Conservation (phyloP, 768 basidiomycete species). For the Ramaria rubella region DNA sequence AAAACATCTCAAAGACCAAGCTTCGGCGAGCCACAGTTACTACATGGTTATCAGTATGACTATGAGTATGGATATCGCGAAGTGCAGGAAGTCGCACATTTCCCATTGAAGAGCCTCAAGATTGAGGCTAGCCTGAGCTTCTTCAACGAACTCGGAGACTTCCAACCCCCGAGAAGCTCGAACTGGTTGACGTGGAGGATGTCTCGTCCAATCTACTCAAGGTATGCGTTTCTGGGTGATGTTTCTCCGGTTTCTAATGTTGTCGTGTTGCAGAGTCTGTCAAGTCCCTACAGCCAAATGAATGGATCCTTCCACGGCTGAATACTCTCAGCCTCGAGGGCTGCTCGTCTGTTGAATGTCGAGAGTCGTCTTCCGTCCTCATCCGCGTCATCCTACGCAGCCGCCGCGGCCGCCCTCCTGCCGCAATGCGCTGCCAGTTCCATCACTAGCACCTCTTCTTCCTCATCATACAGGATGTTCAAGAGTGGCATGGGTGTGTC, state of each 20-base stretch:
- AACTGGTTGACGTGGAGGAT: slow-evolving; percentile 73
- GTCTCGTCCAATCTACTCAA: slow-evolving; percentile 63
- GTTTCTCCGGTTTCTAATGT: background rate
- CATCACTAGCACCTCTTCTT: slow-evolving; percentile 49
- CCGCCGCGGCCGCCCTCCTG: slow-evolving; percentile 21
- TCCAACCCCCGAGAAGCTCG: slow-evolving; percentile 56
- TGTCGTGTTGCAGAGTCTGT: slow-evolving; percentile 43
- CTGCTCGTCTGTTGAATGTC: slow-evolving; percentile 58
- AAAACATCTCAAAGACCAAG: slow-evolving; percentile 61
- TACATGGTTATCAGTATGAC: slow-evolving; percentile 14
- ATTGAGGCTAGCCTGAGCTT: slow-evolving; percentile 71
- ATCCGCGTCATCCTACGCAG: slow-evolving; percentile 18
- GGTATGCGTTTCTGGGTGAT: slow-evolving; percentile 31
- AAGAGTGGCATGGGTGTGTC: background rate
- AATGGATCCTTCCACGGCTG: slow-evolving; percentile 71
- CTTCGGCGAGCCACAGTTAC: slow-evolving; percentile 67
- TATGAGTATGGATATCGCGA: background rate
- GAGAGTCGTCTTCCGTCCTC: slow-evolving; percentile 55
- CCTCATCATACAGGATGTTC: slow-evolving; percentile 16
- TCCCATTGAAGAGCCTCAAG: slow-evolving; percentile 61
- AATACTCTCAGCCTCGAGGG: slow-evolving; percentile 62
- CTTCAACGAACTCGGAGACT: slow-evolving; percentile 66
- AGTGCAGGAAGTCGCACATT: slow-evolving; percentile 13
- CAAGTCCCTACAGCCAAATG: slow-evolving; percentile 47
- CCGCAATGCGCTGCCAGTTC: slow-evolving; percentile 38